phyloP scores from a whole-genome alignment of 192 early-diverging fungal genomes.

The Backusella westeae region DNA sequence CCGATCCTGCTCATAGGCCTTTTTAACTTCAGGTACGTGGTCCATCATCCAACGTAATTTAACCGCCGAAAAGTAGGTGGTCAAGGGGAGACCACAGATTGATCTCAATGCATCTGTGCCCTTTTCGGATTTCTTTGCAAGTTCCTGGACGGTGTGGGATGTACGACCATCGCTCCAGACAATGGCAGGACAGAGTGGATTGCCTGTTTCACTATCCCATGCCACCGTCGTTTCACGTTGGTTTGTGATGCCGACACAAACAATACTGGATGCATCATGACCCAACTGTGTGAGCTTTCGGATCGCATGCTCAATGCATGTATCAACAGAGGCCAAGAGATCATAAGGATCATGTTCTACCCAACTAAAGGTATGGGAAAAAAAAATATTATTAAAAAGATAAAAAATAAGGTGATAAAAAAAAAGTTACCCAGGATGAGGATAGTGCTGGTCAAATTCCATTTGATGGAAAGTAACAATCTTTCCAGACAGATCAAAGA shows the following conservation, averaged over 20 bases:
- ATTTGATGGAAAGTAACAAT: slow-evolving; percentile 76
- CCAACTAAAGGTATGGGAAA: slow-evolving; percentile 55
- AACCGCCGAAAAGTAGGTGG: slow-evolving; percentile 91
- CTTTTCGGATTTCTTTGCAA: slow-evolving; percentile 46
- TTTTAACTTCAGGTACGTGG: slow-evolving; percentile 67
- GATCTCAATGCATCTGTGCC: slow-evolving; percentile 41
- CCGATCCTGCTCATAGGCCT: slow-evolving; percentile 68
- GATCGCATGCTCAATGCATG: slow-evolving; percentile 66
- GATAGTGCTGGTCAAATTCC: slow-evolving; percentile 81
- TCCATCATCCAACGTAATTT: slow-evolving; percentile 94
- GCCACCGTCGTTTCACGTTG: slow-evolving; percentile 91
- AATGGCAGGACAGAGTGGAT: slow-evolving; percentile 81
- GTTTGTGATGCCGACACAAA: slow-evolving; percentile 88
- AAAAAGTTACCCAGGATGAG: slow-evolving; percentile 61
- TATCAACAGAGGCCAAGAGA: slow-evolving; percentile 65
- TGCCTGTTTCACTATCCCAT: slow-evolving; percentile 84
- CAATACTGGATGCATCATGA: slow-evolving; percentile 50
- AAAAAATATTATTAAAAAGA: not conserved
- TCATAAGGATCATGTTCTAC: slow-evolving; percentile 83
- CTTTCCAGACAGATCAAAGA: slow-evolving; percentile 76
- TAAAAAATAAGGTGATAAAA: no score
- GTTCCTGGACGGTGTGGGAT: slow-evolving; percentile 61
- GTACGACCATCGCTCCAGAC: slow-evolving; percentile 93
- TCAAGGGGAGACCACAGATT: slow-evolving; percentile 83
- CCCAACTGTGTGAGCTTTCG: slow-evolving; percentile 64